A percentile compares a stretch with the other conserved stretches of the same genome.
These are phyloP conservation scores for Anacardium occidentale DNA, from an alignment of 345 rosid species.

Conservation along the genomic window DNA sequence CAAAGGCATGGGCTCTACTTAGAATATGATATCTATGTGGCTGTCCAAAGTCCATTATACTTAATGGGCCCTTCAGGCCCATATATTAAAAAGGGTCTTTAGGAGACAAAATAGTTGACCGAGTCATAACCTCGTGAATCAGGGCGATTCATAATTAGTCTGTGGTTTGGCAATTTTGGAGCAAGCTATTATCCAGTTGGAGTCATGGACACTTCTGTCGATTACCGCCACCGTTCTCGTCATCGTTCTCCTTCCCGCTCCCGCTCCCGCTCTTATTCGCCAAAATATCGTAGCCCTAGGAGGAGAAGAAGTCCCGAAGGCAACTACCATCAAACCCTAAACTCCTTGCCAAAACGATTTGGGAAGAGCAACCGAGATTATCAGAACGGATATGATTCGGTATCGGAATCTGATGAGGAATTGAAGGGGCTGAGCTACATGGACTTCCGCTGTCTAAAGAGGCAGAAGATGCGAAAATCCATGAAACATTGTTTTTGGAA, in stretches of 20 bases:
- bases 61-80: too few relatives aligned
- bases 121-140: too few relatives aligned
- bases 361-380: conserved; percentile 57
- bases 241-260: conserved; percentile 23
- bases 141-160: too few relatives aligned
- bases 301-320: conserved; percentile 17
- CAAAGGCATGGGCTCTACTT: too few relatives aligned
- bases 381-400: conserved; percentile 44
- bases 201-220: conserved; percentile 25
- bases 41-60: too few relatives aligned
- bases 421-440: conserved; percentile 70
- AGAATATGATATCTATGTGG: too few relatives aligned
- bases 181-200: too few relatives aligned
- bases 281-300: conserved; percentile 23
- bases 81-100: too few relatives aligned
- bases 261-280: conserved; percentile 24
- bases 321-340: conserved; percentile 19
- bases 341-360: conserved; percentile 54
- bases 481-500: conserved; percentile 61
- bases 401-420: conserved; percentile 87
- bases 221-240: conserved; percentile 18
- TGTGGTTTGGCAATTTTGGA: too few relatives aligned
- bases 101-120: too few relatives aligned
- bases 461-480: conserved; percentile 81
- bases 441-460: conserved; percentile 80